Evolutionary conservation across 2,329 filamentous ascomycete genomes (phyloP), one percentile per base, ranked within the genome.

Genomic region (Ophiocordyceps australis): DNA sequence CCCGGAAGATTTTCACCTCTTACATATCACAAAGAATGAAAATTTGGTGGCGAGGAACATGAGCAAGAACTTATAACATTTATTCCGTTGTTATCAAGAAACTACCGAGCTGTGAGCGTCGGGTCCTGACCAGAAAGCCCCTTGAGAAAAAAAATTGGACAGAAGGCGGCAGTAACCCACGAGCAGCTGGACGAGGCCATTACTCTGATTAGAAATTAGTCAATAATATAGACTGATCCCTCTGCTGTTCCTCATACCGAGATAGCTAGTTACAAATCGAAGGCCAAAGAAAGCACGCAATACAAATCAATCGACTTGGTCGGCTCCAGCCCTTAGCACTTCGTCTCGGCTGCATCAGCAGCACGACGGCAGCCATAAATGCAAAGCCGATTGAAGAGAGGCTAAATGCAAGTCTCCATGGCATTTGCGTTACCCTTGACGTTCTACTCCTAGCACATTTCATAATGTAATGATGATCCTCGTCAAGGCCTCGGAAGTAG

Each of bases 1-100:
- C 60, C 74, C 74, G 72, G 77, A 80, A 86, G 78, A 86, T 73
- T 74, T 70, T 67, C 66, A 47, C 59, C 44, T 14, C 19, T 11
- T 47, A 49, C 43, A 50, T 20, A 46, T 57, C 57, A 33, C 62
- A 81, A 74, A 74, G 54, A 62, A 53, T 62, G 63, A 62, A 62
- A 70, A 75, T 85, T 85, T 86, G 77, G 85, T 75, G 75, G 72
- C 69, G 72, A 82, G 77, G 62, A 34, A 85, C 74, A 86, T 64
- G 24, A 7, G 10, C 17, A 10, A n/a, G n/a, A n/a, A n/a, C n/a
- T n/a, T n/a, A n/a, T n/a, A n/a, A n/a, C n/a, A n/a, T n/a, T n/a
- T n/a, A n/a, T n/a, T n/a, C n/a, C n/a, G n/a, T n/a, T n/a, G n/a
- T n/a, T n/a, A n/a, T n/a, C n/a, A n/a, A n/a, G n/a, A n/a, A n/a